A percentile compares a stretch with the other conserved stretches of the same genome.
Conservation (phyloP, 768 basidiomycete genomes). For the Gelatoporia subvermispora region DNA sequence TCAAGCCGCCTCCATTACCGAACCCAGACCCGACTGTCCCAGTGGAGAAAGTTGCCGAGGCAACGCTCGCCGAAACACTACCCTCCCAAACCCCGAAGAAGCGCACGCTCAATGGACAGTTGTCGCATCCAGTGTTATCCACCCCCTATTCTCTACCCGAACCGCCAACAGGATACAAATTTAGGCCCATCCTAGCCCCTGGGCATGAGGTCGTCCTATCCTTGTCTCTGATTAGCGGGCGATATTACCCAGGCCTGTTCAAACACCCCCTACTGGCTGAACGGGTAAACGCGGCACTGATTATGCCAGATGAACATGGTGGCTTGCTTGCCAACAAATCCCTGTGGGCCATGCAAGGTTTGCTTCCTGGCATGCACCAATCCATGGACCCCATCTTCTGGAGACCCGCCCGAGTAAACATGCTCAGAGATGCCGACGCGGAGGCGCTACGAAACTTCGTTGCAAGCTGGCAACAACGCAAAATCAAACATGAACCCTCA, state of each 20-base stretch:
- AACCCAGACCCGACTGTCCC: constrained; percentile 25
- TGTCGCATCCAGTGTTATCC: constrained; percentile 31
- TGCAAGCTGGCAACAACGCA: background rate
- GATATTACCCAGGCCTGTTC: constrained; percentile 76
- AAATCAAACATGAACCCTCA: background rate
- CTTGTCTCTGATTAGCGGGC: constrained; percentile 66
- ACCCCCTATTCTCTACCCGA: constrained; percentile 45
- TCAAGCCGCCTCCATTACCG: constrained; percentile 26
- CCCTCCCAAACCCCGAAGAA: constrained; percentile 7
- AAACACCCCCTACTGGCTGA: constrained; percentile 54
- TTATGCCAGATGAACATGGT: constrained; percentile 23
- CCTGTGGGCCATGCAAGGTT: constrained; percentile 69
- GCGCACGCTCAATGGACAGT: constrained; percentile 25
- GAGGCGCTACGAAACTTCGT: constrained; percentile 19
- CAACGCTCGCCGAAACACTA: constrained; percentile 9
- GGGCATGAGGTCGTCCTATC: constrained; percentile 65
- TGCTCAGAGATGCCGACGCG: constrained; percentile 60
- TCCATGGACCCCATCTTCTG: constrained; percentile 64
- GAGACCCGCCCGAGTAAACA: constrained; percentile 44
- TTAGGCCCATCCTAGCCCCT: constrained; percentile 58
- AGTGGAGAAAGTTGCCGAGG: constrained; percentile 12
- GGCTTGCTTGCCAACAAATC: constrained; percentile 41
- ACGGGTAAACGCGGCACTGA: constrained; percentile 35
- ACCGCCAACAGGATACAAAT: constrained; percentile 64
- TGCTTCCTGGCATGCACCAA: constrained; percentile 62